Conservation (phyloP, 306 rosid species). For the Sicyos baderoa region DNA sequence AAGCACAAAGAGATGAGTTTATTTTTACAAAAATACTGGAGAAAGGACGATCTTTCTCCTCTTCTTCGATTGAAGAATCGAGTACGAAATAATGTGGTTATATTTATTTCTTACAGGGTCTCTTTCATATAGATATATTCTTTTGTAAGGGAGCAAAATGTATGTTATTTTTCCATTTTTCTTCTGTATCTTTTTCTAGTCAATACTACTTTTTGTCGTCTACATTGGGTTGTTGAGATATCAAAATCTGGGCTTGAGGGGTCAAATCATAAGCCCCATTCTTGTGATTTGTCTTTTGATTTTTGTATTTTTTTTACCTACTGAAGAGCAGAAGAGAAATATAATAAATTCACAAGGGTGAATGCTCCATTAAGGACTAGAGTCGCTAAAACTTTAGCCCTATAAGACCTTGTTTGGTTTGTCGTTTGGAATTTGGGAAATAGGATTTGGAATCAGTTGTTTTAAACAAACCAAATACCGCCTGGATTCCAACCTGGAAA, state of each 20-base stretch:
- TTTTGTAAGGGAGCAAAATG: conserved; percentile 43
- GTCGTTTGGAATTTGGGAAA: too few species aligned
- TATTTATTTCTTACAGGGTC: conserved; percentile 33
- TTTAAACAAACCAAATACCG: too few species aligned
- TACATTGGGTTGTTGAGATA: conserved; percentile 11
- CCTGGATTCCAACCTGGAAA: too few species aligned
- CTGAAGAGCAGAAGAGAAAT: not conserved
- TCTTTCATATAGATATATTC: conserved; percentile 47
- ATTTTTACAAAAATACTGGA: conserved; percentile 22
- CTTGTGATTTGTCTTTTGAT: conserved; percentile 1
- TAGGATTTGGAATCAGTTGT: too few species aligned
- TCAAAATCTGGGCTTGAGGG: conserved; percentile 5
- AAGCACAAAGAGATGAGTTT: conserved; percentile 45
- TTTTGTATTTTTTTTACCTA: not conserved
- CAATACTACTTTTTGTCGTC: conserved; percentile 17
- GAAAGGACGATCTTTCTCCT: conserved; percentile 16
- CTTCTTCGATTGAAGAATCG: conserved; percentile 36
- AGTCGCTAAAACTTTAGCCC: not conserved
- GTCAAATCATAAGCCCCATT: not conserved
- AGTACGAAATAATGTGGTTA: conserved; percentile 58
- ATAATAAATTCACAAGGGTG: not conserved
- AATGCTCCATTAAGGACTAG: not conserved
- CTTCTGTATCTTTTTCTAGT: conserved; percentile 17
- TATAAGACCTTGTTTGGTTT: too few species aligned
- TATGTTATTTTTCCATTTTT: conserved; percentile 17